A percentile compares a stretch with the other conserved stretches of the same genome.
Conservation (phyloP, 2,329 filamentous ascomycete species). For the Fusarium sp. region DNA sequence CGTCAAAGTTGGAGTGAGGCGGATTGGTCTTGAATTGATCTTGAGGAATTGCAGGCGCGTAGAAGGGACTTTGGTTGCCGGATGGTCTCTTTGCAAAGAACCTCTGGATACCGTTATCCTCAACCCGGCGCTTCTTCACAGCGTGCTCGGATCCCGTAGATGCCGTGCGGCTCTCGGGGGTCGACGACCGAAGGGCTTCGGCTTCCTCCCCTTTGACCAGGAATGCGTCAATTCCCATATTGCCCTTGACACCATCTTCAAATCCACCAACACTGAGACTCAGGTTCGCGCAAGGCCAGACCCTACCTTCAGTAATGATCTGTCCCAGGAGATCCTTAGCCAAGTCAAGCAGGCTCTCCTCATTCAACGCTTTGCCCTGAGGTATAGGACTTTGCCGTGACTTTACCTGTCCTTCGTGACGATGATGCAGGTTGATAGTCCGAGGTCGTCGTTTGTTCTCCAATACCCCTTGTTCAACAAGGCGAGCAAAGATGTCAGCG, state of each 20-base stretch:
- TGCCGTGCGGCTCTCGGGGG: constrained; percentile 33
- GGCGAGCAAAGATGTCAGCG: constrained; percentile 88
- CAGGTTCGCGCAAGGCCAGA: constrained; percentile 93
- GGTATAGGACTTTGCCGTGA: constrained; percentile 84
- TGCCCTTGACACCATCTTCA: constrained; percentile 86
- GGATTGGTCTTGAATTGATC: constrained; percentile 1
- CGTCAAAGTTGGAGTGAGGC: constrained; percentile 17
- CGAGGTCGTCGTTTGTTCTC: constrained; percentile 89
- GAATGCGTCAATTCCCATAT: constrained; percentile 87
- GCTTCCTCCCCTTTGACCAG: constrained; percentile 81
- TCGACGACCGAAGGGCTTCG: constrained; percentile 50
- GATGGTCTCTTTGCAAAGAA: constrained; percentile 65
- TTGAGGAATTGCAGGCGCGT: constrained; percentile 23
- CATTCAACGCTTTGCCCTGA: constrained; percentile 78
- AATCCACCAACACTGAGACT: constrained; percentile 92
- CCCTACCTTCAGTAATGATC: constrained; percentile 79
- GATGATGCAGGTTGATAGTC: constrained; percentile 86
- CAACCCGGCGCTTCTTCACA: constrained; percentile 51
- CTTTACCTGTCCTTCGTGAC: constrained; percentile 77
- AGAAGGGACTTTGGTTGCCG: constrained; percentile 44
- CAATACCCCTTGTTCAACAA: constrained; percentile 90
- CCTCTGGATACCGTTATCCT: constrained; percentile 64
- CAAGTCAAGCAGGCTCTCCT: constrained; percentile 78
- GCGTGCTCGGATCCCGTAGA: constrained; percentile 38
- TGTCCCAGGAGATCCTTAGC: constrained; percentile 83